phyloP scores from a whole-genome alignment of 805 yeast genomes.

The Lachancea waltii region DNA sequence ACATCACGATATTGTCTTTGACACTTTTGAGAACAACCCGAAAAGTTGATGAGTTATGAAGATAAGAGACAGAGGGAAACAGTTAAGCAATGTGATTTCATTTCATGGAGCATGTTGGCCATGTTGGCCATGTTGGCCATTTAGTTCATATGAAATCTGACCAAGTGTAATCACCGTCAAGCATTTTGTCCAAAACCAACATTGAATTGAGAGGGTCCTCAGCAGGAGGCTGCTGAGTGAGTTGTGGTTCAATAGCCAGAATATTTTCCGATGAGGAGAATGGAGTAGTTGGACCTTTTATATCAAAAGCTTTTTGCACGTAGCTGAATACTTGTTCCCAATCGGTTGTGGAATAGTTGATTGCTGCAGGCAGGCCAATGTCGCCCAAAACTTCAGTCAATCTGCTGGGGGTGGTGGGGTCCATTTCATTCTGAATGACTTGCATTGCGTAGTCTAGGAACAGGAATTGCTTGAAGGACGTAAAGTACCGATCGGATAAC shows the following conservation, averaged over 20 bases:
- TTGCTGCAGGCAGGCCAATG: slow-evolving; percentile 1
- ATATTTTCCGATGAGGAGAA: slow-evolving; percentile 3
- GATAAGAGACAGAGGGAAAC: too few relatives aligned
- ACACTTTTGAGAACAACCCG: too few relatives aligned
- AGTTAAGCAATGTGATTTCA: too few relatives aligned
- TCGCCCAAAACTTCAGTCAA: slow-evolving; percentile 2
- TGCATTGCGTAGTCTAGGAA: slow-evolving; percentile 8
- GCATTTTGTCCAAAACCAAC: slow-evolving; percentile 2
- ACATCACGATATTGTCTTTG: too few relatives aligned
- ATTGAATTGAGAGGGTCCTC: slow-evolving; percentile 1
- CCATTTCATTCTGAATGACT: slow-evolving; percentile 8
- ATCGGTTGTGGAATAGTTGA: slow-evolving; percentile 5
- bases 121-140: too few relatives aligned
- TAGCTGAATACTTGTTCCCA: slow-evolving; percentile 3
- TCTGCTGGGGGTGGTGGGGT: slow-evolving; percentile 4
- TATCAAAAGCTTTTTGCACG: slow-evolving; percentile 4
- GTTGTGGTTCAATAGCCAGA: background rate
- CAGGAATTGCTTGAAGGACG: slow-evolving; percentile 9
- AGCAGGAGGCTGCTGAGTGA: background rate
- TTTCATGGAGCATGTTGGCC: too few relatives aligned
- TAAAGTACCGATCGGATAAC: slow-evolving; percentile 7
- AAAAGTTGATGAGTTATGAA: too few relatives aligned
- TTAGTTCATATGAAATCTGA: slow-evolving; percentile 3
- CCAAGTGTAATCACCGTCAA: slow-evolving; percentile 9
- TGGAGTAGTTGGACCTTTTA: background rate